Percentiles rank a stretch among this genome's conserved stretches.
phyloP scores from a whole-genome alignment of 768 basidiomycete genomes.

The Pleurotus cornucopiae region DNA sequence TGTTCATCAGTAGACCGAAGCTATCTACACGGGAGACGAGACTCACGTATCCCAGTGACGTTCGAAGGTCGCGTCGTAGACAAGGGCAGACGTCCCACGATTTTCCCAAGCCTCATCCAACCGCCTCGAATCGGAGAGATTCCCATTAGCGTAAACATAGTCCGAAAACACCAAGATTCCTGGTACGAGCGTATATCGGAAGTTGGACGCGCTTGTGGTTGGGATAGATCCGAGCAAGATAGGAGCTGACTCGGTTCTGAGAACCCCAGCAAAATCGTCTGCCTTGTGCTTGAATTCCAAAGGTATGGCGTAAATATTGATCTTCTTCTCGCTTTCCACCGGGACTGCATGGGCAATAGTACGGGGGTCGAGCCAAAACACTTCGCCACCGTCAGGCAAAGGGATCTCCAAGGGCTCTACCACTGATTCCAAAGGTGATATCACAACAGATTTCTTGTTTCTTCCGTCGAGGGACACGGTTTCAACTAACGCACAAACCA shows the following conservation, averaged over 20 bases:
- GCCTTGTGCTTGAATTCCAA: slow-evolving; percentile 38
- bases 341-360: slow-evolving; percentile 70
- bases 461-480: slow-evolving; percentile 27
- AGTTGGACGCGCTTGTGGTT: slow-evolving; percentile 64
- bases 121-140: slow-evolving; percentile 61
- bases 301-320: slow-evolving; percentile 58
- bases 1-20: too few species aligned
- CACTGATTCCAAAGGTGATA: slow-evolving; percentile 54
- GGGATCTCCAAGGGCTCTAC: slow-evolving; percentile 48
- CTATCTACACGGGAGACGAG: background rate
- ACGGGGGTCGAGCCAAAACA: slow-evolving; percentile 72
- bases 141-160: slow-evolving; percentile 72
- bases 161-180: slow-evolving; percentile 82
- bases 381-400: slow-evolving; percentile 64
- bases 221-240: slow-evolving; percentile 62
- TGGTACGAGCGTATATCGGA: slow-evolving; percentile 54
- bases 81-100: slow-evolving; percentile 66
- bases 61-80: slow-evolving; percentile 66
- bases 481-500: too few species aligned
- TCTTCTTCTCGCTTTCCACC: slow-evolving; percentile 41
- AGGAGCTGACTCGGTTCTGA: slow-evolving; percentile 34
- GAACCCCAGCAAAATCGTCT: slow-evolving; percentile 16
- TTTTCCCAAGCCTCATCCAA: slow-evolving; percentile 71
- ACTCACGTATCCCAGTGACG: slow-evolving; percentile 63
- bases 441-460: slow-evolving; percentile 63